phyloP scores from a whole-genome alignment of 331 rosid genomes.

The Quercus tomentella region DNA sequence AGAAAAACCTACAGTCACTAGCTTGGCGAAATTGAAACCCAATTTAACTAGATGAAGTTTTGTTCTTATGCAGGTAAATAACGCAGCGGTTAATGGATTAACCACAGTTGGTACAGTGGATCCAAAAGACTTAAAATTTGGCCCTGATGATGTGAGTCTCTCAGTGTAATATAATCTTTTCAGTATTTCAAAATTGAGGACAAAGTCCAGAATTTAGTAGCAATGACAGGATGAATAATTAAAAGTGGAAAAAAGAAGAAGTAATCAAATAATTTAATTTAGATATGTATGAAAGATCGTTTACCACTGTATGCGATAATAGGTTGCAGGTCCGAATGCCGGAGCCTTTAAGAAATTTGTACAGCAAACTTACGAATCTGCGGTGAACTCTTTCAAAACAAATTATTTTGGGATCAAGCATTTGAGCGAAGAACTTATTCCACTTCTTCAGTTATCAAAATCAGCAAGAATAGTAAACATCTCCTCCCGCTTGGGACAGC shows the following conservation, averaged over 20 bases:
- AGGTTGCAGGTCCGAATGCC: neutral
- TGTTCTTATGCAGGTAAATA: too few species aligned
- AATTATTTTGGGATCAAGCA: neutral
- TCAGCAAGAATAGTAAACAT: neutral
- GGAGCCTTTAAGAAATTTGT: neutral
- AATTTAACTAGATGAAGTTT: too few species aligned
- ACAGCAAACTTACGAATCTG: neutral
- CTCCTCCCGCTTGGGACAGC: neutral
- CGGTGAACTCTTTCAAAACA: neutral
- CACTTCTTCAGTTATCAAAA: neutral
- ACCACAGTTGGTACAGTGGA: too few species aligned
- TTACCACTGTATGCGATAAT: neutral
- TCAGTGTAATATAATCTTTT: too few species aligned
- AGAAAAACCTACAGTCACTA: too few species aligned
- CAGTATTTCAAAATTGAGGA: neutral
- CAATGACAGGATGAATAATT: neutral
- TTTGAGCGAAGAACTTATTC: neutral
- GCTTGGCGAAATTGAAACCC: too few species aligned
- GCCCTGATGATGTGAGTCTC: too few species aligned
- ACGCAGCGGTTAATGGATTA: too few species aligned
- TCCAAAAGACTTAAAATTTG: too few species aligned
- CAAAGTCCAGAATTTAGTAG: neutral
- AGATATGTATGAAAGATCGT: neutral
- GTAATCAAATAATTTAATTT: neutral
- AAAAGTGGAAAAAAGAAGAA: neutral